Conservation (phyloP, 768 basidiomycete genomes). For the Boletus coccyginus region DNA sequence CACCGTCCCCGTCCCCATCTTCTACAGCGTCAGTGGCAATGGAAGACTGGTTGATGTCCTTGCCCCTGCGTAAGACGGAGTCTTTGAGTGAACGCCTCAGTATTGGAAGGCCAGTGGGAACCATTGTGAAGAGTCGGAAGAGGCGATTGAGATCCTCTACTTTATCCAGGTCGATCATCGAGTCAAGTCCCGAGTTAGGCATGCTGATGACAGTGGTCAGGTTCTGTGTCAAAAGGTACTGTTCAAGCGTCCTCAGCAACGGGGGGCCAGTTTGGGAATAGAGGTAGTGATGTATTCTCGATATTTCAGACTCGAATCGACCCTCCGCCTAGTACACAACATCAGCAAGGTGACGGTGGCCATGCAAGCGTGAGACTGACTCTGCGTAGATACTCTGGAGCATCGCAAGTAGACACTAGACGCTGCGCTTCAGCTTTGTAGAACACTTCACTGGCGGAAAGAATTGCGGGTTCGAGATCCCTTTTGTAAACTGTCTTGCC, state of each 20-base stretch:
- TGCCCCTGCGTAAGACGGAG: conserved; percentile 71
- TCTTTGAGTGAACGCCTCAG: conserved; percentile 68
- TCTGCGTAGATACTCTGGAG: conserved; percentile 74
- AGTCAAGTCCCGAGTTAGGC: conserved; percentile 80
- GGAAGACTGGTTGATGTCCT: conserved; percentile 72
- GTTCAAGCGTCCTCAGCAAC: conserved; percentile 73
- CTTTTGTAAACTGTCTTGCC: conserved; percentile 71
- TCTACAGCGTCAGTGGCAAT: conserved; percentile 36
- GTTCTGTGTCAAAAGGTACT: conserved; percentile 75
- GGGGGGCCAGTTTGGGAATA: conserved; percentile 67
- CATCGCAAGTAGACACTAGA: conserved; percentile 72
- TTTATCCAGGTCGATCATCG: conserved; percentile 82
- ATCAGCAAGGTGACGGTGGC: conserved; percentile 7
- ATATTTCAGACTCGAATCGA: conserved; percentile 80
- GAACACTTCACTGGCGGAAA: conserved; percentile 74
- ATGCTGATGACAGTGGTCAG: conserved; percentile 71
- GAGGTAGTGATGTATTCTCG: conserved; percentile 83
- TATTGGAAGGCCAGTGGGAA: conserved; percentile 61
- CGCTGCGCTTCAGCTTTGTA: conserved; percentile 73
- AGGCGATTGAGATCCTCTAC: conserved; percentile 73
- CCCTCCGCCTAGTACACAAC: conserved; percentile 59
- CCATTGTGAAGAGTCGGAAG: conserved; percentile 69
- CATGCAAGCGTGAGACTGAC: conserved; percentile 43
- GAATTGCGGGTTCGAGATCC: conserved; percentile 79
- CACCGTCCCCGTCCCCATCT: conserved; percentile 34